Evolutionary conservation across 495 filamentous ascomycete species (phyloP).

Genomic region (Rhypophila decipiens): DNA sequence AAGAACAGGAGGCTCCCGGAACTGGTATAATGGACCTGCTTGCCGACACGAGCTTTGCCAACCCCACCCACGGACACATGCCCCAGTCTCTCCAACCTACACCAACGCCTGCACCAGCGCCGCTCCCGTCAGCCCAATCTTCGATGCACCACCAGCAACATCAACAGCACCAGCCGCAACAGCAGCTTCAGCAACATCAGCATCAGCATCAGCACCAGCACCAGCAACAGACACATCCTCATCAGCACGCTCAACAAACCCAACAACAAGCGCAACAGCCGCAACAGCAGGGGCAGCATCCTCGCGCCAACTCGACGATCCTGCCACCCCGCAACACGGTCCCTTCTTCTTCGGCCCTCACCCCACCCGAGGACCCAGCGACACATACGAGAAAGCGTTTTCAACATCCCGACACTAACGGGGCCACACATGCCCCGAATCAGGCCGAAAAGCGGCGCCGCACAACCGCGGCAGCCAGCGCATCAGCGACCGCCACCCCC

Average conservation of each 20-base stretch:
- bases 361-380: conserved; percentile 41
- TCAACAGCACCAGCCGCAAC: conserved; percentile 13
- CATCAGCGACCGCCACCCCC: background rate
- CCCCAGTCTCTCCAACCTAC: conserved; percentile 7
- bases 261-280: conserved; percentile 3
- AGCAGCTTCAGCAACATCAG: conserved; percentile 1
- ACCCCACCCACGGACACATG: conserved; percentile 17
- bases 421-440: background rate
- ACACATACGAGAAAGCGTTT: conserved; percentile 29
- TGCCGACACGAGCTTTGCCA: conserved; percentile 15
- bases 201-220: background rate
- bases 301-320: conserved; percentile 4
- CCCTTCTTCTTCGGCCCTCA: conserved; percentile 34
- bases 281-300: conserved; percentile 1
- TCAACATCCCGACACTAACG: conserved; percentile 8
- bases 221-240: background rate
- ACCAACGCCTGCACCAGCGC: background rate
- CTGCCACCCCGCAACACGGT: background rate
- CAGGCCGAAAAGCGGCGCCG: conserved; percentile 38
- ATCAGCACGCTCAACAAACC: background rate
- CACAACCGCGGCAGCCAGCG: conserved; percentile 19
- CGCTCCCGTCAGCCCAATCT: conserved; percentile 1
- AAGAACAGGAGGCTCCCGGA: conserved; percentile 25
- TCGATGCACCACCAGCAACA: background rate
- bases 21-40: conserved; percentile 28